Conservation (phyloP, 306 rosid species). For the Heteromeles arbutifolia region DNA sequence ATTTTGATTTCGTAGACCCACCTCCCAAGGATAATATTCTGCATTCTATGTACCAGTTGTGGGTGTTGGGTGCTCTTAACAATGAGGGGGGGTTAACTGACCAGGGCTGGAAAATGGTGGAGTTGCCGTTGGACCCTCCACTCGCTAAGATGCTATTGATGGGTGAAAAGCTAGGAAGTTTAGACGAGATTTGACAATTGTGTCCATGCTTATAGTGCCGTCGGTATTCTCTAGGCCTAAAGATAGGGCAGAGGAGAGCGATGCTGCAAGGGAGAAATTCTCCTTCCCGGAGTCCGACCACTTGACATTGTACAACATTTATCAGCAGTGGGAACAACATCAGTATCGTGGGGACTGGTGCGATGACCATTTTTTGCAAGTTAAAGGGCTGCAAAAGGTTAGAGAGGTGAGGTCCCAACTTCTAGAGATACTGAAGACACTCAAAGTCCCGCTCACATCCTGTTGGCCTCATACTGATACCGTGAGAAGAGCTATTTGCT, state of each 20-base stretch:
- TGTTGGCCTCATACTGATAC: constrained; percentile 72
- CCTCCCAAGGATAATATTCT: constrained; percentile 95
- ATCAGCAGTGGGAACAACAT: constrained; percentile 91
- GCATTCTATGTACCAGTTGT: constrained; percentile 91
- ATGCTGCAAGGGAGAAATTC: constrained; percentile 85
- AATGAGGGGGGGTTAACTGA: constrained; percentile 80
- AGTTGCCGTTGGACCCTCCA: constrained; percentile 93
- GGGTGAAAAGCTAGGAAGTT: constrained; percentile 73
- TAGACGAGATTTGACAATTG: constrained; percentile 84
- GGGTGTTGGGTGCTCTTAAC: constrained; percentile 94
- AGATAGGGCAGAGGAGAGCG: constrained; percentile 93
- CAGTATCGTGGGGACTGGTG: constrained; percentile 94
- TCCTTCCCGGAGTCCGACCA: constrained; percentile 92
- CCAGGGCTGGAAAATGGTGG: constrained; percentile 96
- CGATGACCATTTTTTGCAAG: constrained; percentile 81
- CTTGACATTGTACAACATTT: constrained; percentile 76
- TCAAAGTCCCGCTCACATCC: constrained; percentile 61
- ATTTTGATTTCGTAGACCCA: constrained; percentile 96
- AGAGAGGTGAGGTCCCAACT: constrained; percentile 92
- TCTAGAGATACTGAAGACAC: constrained; percentile 69
- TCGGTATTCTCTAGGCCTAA: constrained; percentile 94
- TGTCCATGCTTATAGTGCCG: constrained; percentile 93
- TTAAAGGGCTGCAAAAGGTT: constrained; percentile 84
- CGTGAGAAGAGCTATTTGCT: constrained; percentile 82
- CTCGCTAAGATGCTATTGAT: constrained; percentile 93